Evolutionary conservation across 1,139 yeast species (phyloP).

Genomic region (Kodamaea ohmeri): DNA sequence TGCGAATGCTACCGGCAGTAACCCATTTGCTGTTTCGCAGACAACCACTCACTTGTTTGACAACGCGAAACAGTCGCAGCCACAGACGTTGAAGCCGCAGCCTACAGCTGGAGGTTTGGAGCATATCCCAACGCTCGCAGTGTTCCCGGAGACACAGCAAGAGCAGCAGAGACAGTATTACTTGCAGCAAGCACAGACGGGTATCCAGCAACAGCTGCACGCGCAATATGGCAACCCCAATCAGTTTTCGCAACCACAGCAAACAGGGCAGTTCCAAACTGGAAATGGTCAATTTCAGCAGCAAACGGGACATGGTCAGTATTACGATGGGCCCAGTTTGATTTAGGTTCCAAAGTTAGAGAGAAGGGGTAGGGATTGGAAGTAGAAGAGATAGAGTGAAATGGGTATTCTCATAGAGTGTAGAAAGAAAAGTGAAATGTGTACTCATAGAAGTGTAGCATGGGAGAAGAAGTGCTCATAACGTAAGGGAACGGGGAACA

Average conservation of each 20-base stretch:
- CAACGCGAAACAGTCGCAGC: conserved; percentile 22
- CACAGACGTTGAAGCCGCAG: conserved; percentile 40
- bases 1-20: conserved; percentile 37
- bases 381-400: too few relatives aligned
- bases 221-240: conserved; percentile 5
- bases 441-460: too few relatives aligned
- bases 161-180: conserved; percentile 37
- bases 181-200: conserved; percentile 34
- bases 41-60: conserved; percentile 37
- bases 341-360: conserved; percentile 13
- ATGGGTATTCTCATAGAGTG: too few relatives aligned
- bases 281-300: too few relatives aligned
- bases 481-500: too few relatives aligned
- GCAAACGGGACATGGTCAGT: too few relatives aligned
- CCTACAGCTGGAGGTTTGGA: conserved; percentile 71
- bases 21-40: conserved; percentile 45
- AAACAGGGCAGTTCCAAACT: too few relatives aligned
- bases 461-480: too few relatives aligned
- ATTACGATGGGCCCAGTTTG: conserved; percentile 24
- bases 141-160: conserved; percentile 61
- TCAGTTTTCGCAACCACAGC: conserved; percentile 2
- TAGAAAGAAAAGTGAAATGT: too few relatives aligned
- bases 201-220: conserved; percentile 17
- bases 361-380: conserved; percentile 1
- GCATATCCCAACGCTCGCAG: conserved; percentile 57